Evolutionary conservation across 148 eudicot species (phyloP).

Genomic region (Polygonum aviculare): DNA sequence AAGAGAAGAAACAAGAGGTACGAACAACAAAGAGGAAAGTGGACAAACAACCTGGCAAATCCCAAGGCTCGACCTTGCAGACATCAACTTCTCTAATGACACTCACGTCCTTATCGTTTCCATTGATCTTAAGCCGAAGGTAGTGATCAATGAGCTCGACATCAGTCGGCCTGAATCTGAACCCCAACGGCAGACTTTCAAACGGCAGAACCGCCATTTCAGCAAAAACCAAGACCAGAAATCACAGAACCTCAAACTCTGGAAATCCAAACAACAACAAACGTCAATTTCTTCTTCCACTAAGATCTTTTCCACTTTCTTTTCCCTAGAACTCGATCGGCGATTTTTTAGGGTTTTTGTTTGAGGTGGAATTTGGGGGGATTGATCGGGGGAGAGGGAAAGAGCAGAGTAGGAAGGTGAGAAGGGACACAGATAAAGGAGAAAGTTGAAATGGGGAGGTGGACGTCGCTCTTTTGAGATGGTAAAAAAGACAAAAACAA

Average conservation of each 20-base stretch:
- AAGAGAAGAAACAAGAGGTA: no score
- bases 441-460: slow-evolving; percentile 6
- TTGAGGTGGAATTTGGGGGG: neutral
- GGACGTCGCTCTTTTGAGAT: neutral
- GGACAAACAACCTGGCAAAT: slow-evolving; percentile 60
- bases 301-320: neutral
- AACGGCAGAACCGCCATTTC: slow-evolving; percentile 31
- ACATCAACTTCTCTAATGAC: slow-evolving; percentile 83
- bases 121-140: slow-evolving; percentile 70
- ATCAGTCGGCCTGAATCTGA: slow-evolving; percentile 83
- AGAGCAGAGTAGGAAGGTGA: neutral
- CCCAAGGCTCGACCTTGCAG: slow-evolving; percentile 90
- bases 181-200: slow-evolving; percentile 66
- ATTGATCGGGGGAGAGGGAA: neutral
- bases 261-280: neutral
- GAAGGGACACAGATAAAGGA: neutral
- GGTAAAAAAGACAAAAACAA: neutral
- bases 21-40: neutral
- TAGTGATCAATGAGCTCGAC: slow-evolving; percentile 80
- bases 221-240: neutral
- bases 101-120: slow-evolving; percentile 43
- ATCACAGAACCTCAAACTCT: neutral
- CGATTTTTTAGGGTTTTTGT: neutral
- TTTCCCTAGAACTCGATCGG: neutral
- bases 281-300: neutral